These are phyloP conservation scores for Allium cepa DNA, from an alignment of 106 monocot species.

Conservation along the genomic window DNA sequence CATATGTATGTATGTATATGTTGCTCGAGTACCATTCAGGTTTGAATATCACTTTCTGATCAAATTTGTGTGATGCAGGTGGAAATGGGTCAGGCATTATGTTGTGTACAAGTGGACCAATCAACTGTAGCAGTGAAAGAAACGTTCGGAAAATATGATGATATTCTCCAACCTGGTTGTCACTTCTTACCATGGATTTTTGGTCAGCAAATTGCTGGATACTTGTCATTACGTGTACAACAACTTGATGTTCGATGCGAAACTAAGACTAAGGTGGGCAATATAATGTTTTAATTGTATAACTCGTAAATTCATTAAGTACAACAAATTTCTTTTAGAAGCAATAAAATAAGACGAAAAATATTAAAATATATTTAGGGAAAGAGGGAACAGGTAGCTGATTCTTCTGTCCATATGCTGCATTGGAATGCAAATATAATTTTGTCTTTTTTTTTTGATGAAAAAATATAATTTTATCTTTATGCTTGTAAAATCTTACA, in stretches of 20 bases:
- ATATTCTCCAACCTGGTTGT: constrained; percentile 68
- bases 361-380: too few relatives aligned
- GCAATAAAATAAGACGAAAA: too few relatives aligned
- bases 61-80: constrained; percentile 6
- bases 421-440: too few relatives aligned
- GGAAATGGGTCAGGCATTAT: constrained; percentile 50
- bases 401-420: too few relatives aligned
- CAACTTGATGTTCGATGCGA: constrained; percentile 89
- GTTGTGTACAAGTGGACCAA: constrained; percentile 76
- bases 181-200: constrained; percentile 72
- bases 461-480: too few relatives aligned
- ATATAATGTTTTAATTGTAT: not conserved
- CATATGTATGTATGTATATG: not conserved
- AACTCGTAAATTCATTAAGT: too few relatives aligned
- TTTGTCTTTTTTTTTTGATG: too few relatives aligned
- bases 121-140: constrained; percentile 75
- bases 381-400: too few relatives aligned
- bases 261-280: constrained; percentile 72
- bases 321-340: too few relatives aligned
- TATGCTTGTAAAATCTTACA: too few relatives aligned
- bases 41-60: not conserved
- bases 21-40: too few relatives aligned
- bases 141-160: constrained; percentile 58
- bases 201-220: constrained; percentile 54
- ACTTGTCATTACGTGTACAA: constrained; percentile 67